Evolutionary conservation across 2,329 filamentous ascomycete genomes (phyloP).

Genomic region (Trichoderma sp.): DNA sequence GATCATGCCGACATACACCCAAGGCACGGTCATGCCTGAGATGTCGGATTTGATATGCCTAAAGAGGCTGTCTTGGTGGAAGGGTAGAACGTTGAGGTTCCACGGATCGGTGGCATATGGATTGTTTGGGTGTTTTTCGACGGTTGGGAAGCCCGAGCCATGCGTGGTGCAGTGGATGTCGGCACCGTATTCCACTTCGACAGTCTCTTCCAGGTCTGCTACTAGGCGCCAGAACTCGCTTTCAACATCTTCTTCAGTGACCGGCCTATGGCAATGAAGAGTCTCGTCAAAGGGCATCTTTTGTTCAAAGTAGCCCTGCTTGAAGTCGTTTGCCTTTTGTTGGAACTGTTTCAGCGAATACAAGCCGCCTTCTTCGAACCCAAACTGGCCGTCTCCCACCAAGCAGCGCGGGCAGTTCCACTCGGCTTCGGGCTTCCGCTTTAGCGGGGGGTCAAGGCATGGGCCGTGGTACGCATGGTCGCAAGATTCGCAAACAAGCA

Average conservation of each 20-base stretch:
- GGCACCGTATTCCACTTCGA: slow-evolving; percentile 96
- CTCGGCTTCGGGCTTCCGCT: slow-evolving; percentile 71
- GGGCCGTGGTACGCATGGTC: slow-evolving; percentile 82
- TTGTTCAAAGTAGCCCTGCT: slow-evolving; percentile 86
- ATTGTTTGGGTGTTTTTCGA: slow-evolving; percentile 85
- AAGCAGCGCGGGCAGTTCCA: slow-evolving; percentile 97
- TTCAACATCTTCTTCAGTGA: slow-evolving; percentile 94
- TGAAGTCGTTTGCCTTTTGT: slow-evolving; percentile 92
- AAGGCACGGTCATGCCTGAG: slow-evolving; percentile 98
- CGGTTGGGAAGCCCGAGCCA: slow-evolving; percentile 92
- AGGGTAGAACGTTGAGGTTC: slow-evolving; percentile 91
- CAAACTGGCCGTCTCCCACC: slow-evolving; percentile 93
- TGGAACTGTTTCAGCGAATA: slow-evolving; percentile 97
- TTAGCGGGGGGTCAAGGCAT: slow-evolving; percentile 84
- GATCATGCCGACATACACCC: slow-evolving; percentile 99
- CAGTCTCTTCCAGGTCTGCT: slow-evolving; percentile 87
- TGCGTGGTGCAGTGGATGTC: slow-evolving; percentile 98
- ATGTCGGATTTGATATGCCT: slow-evolving; percentile 97
- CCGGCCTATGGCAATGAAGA: slow-evolving; percentile 72
- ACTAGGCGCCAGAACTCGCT: slow-evolving; percentile 96
- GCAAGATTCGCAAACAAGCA: slow-evolving; percentile 87
- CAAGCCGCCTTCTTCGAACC: slow-evolving; percentile 92
- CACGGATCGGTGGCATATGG: slow-evolving; percentile 86
- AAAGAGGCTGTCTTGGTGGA: slow-evolving; percentile 89
- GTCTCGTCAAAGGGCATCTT: slow-evolving; percentile 87